Evolutionary conservation across 306 rosid genomes (phyloP).

Genomic region (Vigna mungo): DNA sequence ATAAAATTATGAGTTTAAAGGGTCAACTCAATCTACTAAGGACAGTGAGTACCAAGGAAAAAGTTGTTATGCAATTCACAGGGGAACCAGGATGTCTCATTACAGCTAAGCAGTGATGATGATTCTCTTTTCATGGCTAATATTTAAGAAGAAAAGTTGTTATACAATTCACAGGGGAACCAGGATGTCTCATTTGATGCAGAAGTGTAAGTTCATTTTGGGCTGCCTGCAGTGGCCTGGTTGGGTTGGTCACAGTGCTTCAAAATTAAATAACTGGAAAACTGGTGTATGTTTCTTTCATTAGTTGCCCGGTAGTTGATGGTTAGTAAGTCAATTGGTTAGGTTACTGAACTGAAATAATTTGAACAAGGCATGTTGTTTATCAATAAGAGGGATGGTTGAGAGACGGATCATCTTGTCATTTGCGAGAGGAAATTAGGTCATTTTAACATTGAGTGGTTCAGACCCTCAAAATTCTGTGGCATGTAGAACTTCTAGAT

Average conservation of each 20-base stretch:
- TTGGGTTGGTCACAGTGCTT: neutral
- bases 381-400: neutral
- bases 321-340: neutral
- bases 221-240: neutral
- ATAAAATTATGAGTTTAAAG: too few relatives aligned
- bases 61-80: too few relatives aligned
- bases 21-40: too few relatives aligned
- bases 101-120: too few relatives aligned
- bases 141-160: neutral
- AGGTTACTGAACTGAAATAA: neutral
- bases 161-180: too few relatives aligned
- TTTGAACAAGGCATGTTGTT: neutral
- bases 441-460: neutral
- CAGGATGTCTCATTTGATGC: neutral
- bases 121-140: neutral
- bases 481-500: neutral
- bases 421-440: neutral
- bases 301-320: neutral
- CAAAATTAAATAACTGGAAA: neutral
- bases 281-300: neutral
- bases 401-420: neutral
- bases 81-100: too few relatives aligned
- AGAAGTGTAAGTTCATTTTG: too few relatives aligned
- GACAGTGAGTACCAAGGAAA: too few relatives aligned
- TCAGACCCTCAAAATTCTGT: neutral